Evolutionary conservation across 2,329 filamentous ascomycete genomes (phyloP), one percentile per base, ranked within the genome.

Genomic region (Fusarium multiceps): DNA sequence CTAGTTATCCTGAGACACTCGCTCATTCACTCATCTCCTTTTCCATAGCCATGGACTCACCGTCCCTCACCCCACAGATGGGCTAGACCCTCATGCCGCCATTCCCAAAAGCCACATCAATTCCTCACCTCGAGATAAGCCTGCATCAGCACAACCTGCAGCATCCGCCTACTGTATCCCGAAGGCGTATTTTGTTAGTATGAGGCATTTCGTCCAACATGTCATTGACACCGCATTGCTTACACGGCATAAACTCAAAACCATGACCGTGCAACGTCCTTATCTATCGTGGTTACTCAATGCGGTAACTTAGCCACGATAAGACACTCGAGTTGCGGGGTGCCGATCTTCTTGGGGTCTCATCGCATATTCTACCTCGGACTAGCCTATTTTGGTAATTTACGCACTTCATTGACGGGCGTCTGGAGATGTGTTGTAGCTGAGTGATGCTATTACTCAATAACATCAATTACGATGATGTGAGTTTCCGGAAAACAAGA

Each of bases 271-370:
- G 34, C 12, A 27, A 41, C 34, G 18, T 30, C 4, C 55, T 66
- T 66, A 66, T 69, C 66, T 53, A 20, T 27, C 49, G 8, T 23
- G 23, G 23, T 62, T 69, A 42, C 72, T 46, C 14, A 12, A 58
- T 74, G 7, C 11, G 70, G 74, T 48, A 76, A 75, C 28, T 61
- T 76, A 76, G 51, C 72, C 74, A 75, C 74, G 58, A 66, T 69
- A 71, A 71, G 47, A n/a, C 3, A 16, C 2, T 49, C 4, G 21
- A 56, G 41, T 65, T 45, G 55, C 28, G 61, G 55, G 61, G 61
- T 66, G 48, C 51, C 57, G 50, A 58, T 59, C 54, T 54, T 6
- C 21, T 23, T 46, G 32, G 50, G 53, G 50, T 40, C 40, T 18
- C 34, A 42, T 59, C 23, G 21, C 16, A 21, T 3, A 2, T 30